Base-by-base conservation (phyloP, 805 yeast genomes). In the Brettanomyces sp. region DNA sequence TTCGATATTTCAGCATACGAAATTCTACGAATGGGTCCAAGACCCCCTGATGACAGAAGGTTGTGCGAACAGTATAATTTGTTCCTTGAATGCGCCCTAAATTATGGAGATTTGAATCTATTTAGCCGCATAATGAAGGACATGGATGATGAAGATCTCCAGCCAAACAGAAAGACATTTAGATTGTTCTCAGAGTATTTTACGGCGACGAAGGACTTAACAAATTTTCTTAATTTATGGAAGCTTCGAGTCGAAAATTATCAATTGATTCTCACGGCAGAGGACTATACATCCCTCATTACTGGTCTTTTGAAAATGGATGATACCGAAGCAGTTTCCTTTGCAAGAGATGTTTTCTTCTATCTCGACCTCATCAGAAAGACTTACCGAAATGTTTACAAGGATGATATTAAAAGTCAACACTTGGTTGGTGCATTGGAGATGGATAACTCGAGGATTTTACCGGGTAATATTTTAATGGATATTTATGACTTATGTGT, bases 401-500 rank as follows among this genome's bases (percentile, higher is more conserved):
- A 36, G 13, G 33, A 52, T 23, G 25, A 36, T 6, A 14, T 39
- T 24, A 22, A 36, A 43, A 50, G 13, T 36, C 28, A 37, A 40
- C 24, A 24, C 25, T 23, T 13, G n/a, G 22, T 36, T 6, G 41
- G 38, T 24, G 23, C 32, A 3, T 32, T 50, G 4, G 43, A 38
- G 4, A 43, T 56, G 8, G 52, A 48, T 8, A 42, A 50, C 13
- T 49, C 49, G 6, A 39, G 42, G 6, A 35, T 39, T 25, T 43
- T 54, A 9, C 55, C 56, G 8, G 53, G 50, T 47, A 52, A 53
- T 32, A 42, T 51, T 35, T 57, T 58, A n/a, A 42, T 50, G 40
- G 56, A 54, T n/a, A 11, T 58, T 38, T 57, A 46, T 44, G 63
- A 58, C 40, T 47, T 58, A 8, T 49, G 56, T 12, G 47, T 47